Base-by-base conservation (phyloP, 768 basidiomycete genomes). In the Tricholoma hemisulphureum region DNA sequence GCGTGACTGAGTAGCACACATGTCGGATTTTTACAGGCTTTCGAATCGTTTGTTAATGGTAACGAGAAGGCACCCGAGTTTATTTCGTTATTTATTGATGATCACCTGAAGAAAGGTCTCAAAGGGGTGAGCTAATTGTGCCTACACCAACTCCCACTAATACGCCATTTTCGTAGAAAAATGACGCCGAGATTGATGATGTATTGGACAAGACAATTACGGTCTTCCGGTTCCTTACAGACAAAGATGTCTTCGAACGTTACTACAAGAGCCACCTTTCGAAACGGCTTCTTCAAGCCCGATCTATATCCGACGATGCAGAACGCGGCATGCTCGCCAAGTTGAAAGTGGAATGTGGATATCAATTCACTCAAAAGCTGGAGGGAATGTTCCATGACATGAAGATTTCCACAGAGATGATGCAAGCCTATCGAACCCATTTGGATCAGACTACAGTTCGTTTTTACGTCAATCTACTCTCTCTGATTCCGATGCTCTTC, bases 321-420 rank as follows among this genome's bases (percentile, higher is more conserved):
- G 97, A 99, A 69, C 89, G 91, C 46, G 93, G 90, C 57, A 98
- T 99, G 95, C 83, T 99, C 1, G 88, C 93, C 46, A 98, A 97
- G 73, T 85, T 99, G 66, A 98, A 98, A 75, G 83, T 96, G 23
- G 96, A 98, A 74, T 95, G 91, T 66, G 96, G 96, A 6, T 89
- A 88, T 65, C 93, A 96, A 68, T 99, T 98, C 72, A 98, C 97
- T 1, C 93, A 96, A 73, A 95, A 95, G 71, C 78, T 98, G 66
- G 95, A 99, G 72, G 95, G 95, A 57, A 99, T 99, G 96, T 97
- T 99, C 83, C 83, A 93, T 62, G 96, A 98, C 68, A 95, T 99
- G 86, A 91, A 86, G 65, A 71, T 95, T 26, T 96, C 93, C 5
- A 73, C 77, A 18, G 97, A 99, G 56, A 86, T 86, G 14, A 90